phyloP scores from a whole-genome alignment of 2,329 filamentous ascomycete species.

The Microdochium paspali region DNA sequence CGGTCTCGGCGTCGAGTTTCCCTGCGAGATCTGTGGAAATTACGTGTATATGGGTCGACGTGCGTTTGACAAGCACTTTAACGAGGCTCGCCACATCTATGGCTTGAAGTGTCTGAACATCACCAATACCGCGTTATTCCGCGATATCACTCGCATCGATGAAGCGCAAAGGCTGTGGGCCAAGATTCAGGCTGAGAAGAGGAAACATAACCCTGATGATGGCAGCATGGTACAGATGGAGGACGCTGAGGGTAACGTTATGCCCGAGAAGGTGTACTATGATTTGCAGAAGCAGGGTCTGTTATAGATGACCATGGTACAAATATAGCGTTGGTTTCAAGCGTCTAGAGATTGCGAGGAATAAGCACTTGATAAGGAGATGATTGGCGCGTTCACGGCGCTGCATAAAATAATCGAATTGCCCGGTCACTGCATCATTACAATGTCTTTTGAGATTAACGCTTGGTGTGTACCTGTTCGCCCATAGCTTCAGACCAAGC shows the following conservation, averaged over 20 bases:
- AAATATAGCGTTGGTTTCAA: no score
- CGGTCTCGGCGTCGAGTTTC: slow-evolving; percentile 86
- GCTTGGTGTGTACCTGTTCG: no score
- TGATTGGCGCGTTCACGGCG: no score
- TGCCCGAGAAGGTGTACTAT: slow-evolving; percentile 97
- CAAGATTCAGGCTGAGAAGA: slow-evolving; percentile 81
- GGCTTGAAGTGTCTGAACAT: slow-evolving; percentile 91
- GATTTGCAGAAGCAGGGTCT: slow-evolving; percentile 90
- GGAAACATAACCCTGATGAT: slow-evolving; percentile 63
- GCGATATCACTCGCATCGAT: slow-evolving; percentile 87
- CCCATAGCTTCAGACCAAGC: no score
- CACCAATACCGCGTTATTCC: slow-evolving; percentile 80
- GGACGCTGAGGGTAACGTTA: slow-evolving; percentile 93
- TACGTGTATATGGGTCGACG: slow-evolving; percentile 97
- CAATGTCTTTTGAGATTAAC: no score
- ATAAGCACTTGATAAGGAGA: no score
- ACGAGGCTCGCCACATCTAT: slow-evolving; percentile 85
- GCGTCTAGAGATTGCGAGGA: neutral
- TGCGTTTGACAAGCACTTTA: slow-evolving; percentile 98
- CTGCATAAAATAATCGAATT: no score
- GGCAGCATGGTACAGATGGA: slow-evolving; percentile 97
- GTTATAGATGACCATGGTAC: slow-evolving; percentile 37
- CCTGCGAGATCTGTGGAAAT: slow-evolving; percentile 95
- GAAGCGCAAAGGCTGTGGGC: slow-evolving; percentile 86
- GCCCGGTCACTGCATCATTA: no score